Evolutionary conservation across 495 filamentous ascomycete species (phyloP).

Genomic region (Symbiotaphrina buchneri): DNA sequence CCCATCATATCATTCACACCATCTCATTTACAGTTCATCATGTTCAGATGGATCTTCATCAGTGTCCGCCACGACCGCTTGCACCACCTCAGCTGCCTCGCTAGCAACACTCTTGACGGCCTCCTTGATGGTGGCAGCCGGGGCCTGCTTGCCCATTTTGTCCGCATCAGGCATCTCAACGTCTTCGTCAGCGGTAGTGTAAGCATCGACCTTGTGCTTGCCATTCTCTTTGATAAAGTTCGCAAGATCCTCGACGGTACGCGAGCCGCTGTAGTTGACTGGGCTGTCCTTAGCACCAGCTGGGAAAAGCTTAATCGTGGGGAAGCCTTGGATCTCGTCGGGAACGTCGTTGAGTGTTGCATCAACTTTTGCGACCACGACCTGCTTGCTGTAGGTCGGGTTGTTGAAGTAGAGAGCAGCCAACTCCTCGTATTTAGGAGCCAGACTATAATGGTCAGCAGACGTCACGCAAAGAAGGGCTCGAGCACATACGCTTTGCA

Average conservation of each 20-base stretch:
- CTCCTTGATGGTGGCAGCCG: conserved; percentile 21
- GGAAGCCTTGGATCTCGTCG: conserved; percentile 93
- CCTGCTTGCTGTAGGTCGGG: conserved; percentile 52
- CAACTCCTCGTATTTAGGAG: conserved; percentile 64
- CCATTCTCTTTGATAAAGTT: conserved; percentile 90
- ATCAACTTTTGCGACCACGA: conserved; percentile 93
- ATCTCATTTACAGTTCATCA: conserved; percentile 37
- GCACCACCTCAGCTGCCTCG: conserved; percentile 13
- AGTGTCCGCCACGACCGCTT: conserved; percentile 14
- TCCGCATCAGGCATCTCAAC: conserved; percentile 21
- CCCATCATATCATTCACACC: no score
- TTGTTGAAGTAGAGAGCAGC: conserved; percentile 51
- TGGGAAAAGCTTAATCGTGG: conserved; percentile 95
- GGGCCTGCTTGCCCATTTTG: conserved; percentile 18
- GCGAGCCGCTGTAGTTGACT: conserved; percentile 68
- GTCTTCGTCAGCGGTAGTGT: conserved; percentile 23
- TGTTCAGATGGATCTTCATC: conserved; percentile 23
- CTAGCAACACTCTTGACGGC: conserved; percentile 11
- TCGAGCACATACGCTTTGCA: conserved; percentile 55
- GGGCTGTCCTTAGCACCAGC: conserved; percentile 72
- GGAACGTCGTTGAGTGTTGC: conserved; percentile 93
- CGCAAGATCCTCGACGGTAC: conserved; percentile 84
- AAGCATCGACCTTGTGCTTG: conserved; percentile 54
- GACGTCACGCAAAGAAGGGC: not conserved
- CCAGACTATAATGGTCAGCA: conserved; percentile 19